Percentiles rank a stretch among this genome's conserved stretches.
Conservation (phyloP, 176 grass and related monocot species). For the Rhynchospora breviuscula region DNA sequence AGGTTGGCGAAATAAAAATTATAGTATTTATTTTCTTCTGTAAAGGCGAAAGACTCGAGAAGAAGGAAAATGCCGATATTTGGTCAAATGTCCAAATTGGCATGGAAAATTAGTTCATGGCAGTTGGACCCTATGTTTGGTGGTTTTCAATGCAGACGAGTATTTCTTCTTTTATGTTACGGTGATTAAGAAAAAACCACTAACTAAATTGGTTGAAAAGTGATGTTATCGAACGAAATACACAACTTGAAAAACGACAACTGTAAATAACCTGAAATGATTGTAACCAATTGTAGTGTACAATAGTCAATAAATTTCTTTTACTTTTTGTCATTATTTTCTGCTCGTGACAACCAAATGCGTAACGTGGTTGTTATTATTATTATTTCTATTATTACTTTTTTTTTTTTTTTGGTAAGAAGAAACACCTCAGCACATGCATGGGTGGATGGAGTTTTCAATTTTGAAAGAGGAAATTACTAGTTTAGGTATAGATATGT, state of each 20-base stretch:
- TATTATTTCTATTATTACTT: no score
- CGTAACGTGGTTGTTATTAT: neutral
- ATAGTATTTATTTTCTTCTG: neutral
- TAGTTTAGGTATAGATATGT: neutral
- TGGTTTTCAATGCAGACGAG: constrained; percentile 12
- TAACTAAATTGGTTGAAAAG: neutral
- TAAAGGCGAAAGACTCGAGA: neutral
- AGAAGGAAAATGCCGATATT: neutral
- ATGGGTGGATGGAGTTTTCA: neutral
- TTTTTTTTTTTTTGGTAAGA: neutral
- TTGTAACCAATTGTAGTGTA: neutral
- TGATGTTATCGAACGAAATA: neutral
- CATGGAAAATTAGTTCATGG: neutral
- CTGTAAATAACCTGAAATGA: neutral
- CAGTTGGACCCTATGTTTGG: constrained; percentile 18
- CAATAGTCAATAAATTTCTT: neutral
- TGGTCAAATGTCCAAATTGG: constrained; percentile 20
- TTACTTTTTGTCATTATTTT: neutral
- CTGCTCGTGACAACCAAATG: neutral
- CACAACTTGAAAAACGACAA: neutral
- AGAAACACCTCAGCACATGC: neutral
- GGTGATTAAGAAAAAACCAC: constrained; percentile 8
- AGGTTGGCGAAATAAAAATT: neutral
- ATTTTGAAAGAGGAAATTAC: neutral
- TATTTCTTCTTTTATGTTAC: neutral